Evolutionary conservation across 208 protist genomes (phyloP).

Genomic region (Strigomonas galati): DNA sequence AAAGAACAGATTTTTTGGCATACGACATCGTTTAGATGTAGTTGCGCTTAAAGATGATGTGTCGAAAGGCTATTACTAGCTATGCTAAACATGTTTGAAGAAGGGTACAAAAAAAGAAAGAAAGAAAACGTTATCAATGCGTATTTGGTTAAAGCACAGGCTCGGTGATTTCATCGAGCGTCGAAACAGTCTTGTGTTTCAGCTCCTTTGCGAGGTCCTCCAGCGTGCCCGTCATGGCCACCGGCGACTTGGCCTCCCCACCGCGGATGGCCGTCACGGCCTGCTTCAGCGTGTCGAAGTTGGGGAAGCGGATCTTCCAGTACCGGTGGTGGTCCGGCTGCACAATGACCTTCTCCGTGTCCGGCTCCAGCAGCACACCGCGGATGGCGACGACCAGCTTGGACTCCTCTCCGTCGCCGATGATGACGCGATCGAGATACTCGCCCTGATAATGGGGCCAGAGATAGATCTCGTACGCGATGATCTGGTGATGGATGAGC

Average conservation of each 20-base stretch:
- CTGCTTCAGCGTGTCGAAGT: slow-evolving; percentile 7
- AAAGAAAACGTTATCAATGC: no score
- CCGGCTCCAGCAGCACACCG: background rate
- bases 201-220: background rate
- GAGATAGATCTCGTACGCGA: slow-evolving; percentile 6
- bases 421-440: slow-evolving; percentile 6
- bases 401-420: background rate
- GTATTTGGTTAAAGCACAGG: no score
- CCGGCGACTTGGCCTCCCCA: background rate
- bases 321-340: background rate
- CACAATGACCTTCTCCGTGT: background rate
- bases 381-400: background rate
- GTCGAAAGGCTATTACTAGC: no score
- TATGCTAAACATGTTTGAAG: no score
- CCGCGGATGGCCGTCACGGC: background rate
- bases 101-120: no score
- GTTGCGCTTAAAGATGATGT: no score
- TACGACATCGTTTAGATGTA: no score
- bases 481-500: slow-evolving; percentile 10
- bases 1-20: no score
- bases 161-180: no score
- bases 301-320: slow-evolving; percentile 10
- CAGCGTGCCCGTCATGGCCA: slow-evolving; percentile 3
- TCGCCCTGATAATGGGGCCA: slow-evolving; percentile 4
- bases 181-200: no score